Evolutionary conservation across 495 filamentous ascomycete genomes (phyloP).

Genomic region (Xylaria telfairii): DNA sequence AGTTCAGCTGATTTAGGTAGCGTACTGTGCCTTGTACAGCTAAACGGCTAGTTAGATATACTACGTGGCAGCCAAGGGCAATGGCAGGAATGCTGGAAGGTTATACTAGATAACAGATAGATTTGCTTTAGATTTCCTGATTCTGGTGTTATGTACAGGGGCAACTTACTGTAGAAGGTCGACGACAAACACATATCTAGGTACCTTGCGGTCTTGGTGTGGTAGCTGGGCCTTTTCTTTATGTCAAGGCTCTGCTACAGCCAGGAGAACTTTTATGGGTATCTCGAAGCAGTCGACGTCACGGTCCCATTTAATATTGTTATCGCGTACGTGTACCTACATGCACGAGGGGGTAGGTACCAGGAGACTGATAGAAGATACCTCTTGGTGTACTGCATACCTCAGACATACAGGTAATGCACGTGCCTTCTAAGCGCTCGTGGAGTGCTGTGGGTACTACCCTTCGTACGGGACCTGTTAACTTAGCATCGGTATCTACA

Average conservation of each 20-base stretch:
- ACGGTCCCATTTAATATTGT: constrained; percentile 1
- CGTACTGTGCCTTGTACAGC: background rate
- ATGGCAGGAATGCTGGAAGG: background rate
- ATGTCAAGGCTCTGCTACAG: background rate
- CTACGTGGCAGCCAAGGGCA: background rate
- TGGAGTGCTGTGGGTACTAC: constrained; percentile 3
- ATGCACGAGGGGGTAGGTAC: too few species aligned
- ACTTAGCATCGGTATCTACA: too few species aligned
- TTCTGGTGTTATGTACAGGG: background rate
- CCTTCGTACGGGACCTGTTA: background rate
- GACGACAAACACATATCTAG: too few species aligned
- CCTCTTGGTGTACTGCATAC: background rate
- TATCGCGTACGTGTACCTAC: background rate
- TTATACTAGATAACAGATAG: background rate
- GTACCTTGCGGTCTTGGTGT: too few species aligned
- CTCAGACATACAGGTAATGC: background rate
- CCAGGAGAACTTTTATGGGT: background rate
- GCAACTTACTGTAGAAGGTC: background rate
- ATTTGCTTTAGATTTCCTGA: background rate
- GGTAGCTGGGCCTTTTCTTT: background rate
- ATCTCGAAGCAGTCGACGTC: constrained; percentile 1
- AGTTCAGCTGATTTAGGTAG: background rate
- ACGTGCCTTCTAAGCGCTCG: background rate
- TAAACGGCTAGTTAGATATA: background rate
- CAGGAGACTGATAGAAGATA: background rate